Conservation (phyloP, 75 land plant species). For the Cupressus sempervirens region DNA sequence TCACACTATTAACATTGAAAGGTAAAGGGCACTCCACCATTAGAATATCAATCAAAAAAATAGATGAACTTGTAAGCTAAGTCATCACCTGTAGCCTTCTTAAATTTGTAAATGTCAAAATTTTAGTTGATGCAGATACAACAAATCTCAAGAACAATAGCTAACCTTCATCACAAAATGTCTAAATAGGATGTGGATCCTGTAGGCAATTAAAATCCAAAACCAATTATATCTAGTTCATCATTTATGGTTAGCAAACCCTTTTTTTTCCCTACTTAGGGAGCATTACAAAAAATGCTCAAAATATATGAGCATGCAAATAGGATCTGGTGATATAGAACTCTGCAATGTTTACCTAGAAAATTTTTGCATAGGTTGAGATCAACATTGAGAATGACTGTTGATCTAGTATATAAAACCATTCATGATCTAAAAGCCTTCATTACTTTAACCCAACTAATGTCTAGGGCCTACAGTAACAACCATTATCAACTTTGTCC, state of each 20-base stretch:
- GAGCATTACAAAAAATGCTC: background rate
- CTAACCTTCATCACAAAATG: slow-evolving; percentile 85
- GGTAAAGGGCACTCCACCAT: no score
- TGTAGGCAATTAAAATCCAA: slow-evolving; percentile 14
- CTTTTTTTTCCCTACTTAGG: no score
- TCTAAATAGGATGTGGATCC: slow-evolving; percentile 88
- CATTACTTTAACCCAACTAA: slow-evolving; percentile 50
- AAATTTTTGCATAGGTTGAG: slow-evolving; percentile 57
- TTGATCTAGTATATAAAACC: slow-evolving; percentile 75
- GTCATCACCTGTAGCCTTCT: slow-evolving; percentile 52
- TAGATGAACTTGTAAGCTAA: background rate
- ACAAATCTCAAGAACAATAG: slow-evolving; percentile 84
- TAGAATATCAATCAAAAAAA: no score
- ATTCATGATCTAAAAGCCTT: slow-evolving; percentile 85
- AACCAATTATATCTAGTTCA: background rate
- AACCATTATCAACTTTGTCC: no score
- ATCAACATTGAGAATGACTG: slow-evolving; percentile 66
- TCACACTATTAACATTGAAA: no score
- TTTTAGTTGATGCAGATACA: slow-evolving; percentile 66
- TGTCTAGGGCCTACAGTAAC: no score
- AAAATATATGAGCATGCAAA: no score
- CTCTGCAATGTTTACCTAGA: slow-evolving; percentile 47
- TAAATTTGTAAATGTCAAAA: slow-evolving; percentile 83
- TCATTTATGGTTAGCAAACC: background rate
- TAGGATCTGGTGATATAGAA: background rate